These are phyloP conservation scores for Clathrospora elynae DNA, from an alignment of 2,329 filamentous ascomycete species.

Conservation along the genomic window DNA sequence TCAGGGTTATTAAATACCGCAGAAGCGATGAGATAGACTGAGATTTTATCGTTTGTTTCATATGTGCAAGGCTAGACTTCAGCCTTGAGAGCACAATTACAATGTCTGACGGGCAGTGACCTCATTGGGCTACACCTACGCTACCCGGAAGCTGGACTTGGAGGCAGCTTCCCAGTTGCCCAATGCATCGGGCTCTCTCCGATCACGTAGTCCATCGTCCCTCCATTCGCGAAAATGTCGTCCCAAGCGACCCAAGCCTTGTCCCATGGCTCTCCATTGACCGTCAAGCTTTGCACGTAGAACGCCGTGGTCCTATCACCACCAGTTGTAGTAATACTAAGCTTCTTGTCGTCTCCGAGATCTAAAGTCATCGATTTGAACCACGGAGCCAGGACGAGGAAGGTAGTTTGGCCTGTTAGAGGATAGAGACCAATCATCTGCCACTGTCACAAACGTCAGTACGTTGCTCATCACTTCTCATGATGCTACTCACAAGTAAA, in stretches of 20 bases:
- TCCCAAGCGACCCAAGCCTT: constrained; percentile 70
- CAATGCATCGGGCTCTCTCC: constrained; percentile 60
- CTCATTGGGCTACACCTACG: too few relatives aligned
- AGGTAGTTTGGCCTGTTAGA: constrained; percentile 70
- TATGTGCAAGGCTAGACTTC: too few relatives aligned
- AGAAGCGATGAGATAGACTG: too few relatives aligned
- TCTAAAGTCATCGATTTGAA: constrained; percentile 61
- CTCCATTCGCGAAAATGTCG: constrained; percentile 65
- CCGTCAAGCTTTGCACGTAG: constrained; percentile 68
- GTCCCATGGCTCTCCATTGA: constrained; percentile 68
- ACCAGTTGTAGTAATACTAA: constrained; percentile 61
- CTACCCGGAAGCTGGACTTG: constrained; percentile 64
- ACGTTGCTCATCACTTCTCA: not conserved
- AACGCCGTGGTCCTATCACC: constrained; percentile 54
- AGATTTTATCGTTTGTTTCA: too few relatives aligned
- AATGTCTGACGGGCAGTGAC: too few relatives aligned
- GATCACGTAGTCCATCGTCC: constrained; percentile 68
- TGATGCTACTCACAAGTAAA: constrained; percentile 46
- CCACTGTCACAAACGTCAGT: constrained; percentile 28
- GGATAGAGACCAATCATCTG: constrained; percentile 43
- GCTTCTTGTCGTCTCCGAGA: constrained; percentile 59
- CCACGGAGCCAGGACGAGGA: constrained; percentile 60
- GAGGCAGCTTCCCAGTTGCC: constrained; percentile 65
- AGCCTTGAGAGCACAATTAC: too few relatives aligned
- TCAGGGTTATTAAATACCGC: too few relatives aligned